These are phyloP conservation scores for Centella asiatica DNA, from an alignment of 129 eudicot species.

Conservation along the genomic window DNA sequence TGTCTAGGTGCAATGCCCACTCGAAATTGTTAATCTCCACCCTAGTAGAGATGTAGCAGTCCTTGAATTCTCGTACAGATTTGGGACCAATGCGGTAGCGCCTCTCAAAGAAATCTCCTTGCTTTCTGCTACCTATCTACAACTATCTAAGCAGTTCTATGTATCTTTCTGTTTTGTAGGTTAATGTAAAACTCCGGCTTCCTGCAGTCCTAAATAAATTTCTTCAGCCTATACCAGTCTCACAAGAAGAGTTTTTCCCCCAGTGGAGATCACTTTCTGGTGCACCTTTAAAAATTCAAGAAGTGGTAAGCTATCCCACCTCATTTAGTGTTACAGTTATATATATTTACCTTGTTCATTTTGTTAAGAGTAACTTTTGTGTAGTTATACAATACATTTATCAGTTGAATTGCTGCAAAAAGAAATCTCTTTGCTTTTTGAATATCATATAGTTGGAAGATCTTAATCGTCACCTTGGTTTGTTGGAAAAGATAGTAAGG, in stretches of 20 bases:
- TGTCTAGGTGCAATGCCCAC: conserved; percentile 86
- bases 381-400: too few species aligned
- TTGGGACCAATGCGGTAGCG: conserved; percentile 58
- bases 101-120: not conserved
- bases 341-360: not conserved
- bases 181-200: conserved; percentile 77
- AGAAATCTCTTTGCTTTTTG: too few species aligned
- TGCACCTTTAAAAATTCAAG: conserved; percentile 95
- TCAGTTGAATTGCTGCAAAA: too few species aligned
- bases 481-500: too few species aligned
- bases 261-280: conserved; percentile 96
- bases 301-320: conserved; percentile 99
- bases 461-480: too few species aligned
- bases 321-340: too few species aligned
- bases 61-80: conserved; percentile 84
- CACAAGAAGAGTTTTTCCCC: conserved; percentile 82
- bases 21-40: conserved; percentile 69
- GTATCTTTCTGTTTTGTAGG: conserved; percentile 36
- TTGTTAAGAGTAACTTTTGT: not conserved
- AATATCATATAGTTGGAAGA: too few species aligned
- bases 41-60: conserved; percentile 95
- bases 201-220: conserved; percentile 85
- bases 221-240: conserved; percentile 70
- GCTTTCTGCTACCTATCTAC: not conserved
- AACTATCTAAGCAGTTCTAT: not conserved